phyloP scores from a whole-genome alignment of 257 asterid species.

The Gardenia jasminoides region DNA sequence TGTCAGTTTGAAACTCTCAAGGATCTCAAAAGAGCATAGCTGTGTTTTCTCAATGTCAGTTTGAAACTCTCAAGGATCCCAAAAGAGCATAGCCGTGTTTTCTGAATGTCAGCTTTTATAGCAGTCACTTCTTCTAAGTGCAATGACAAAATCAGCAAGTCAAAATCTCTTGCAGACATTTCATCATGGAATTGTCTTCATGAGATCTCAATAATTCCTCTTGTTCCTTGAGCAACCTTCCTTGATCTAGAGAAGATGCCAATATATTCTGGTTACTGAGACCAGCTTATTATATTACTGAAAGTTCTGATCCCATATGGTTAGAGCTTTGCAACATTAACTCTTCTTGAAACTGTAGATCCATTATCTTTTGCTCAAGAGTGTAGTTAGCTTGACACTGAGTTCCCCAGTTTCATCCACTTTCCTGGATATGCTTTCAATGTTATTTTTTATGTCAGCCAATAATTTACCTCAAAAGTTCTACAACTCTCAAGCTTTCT shows the following conservation, averaged over 20 bases:
- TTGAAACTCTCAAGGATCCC: conserved; percentile 34
- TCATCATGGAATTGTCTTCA: conserved; percentile 58
- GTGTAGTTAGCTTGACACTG: conserved; percentile 51
- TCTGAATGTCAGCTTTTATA: conserved; percentile 43
- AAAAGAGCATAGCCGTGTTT: conserved; percentile 21
- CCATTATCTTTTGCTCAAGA: conserved; percentile 67
- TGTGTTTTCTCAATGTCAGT: too few relatives aligned
- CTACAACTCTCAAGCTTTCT: conserved; percentile 84
- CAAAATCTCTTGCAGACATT: conserved; percentile 56
- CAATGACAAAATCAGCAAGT: conserved; percentile 45
- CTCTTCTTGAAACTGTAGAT: conserved; percentile 76
- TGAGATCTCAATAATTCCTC: conserved; percentile 43
- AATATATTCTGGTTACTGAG: conserved; percentile 47
- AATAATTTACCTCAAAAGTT: conserved; percentile 68
- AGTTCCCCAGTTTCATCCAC: conserved; percentile 68
- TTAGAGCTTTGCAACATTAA: conserved; percentile 73
- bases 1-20: too few relatives aligned
- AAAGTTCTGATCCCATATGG: conserved; percentile 74
- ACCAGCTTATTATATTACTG: conserved; percentile 58
- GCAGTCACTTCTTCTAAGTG: conserved; percentile 52
- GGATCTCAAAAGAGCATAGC: too few relatives aligned
- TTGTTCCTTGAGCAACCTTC: conserved; percentile 55
- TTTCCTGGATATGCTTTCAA: conserved; percentile 67
- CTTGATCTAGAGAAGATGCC: conserved; percentile 60
- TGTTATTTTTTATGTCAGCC: conserved; percentile 64